A percentile compares a stretch with the other conserved stretches of the same genome.
Evolutionary conservation across 495 filamentous ascomycete genomes (phyloP).

Genomic region (Niebla homalea): DNA sequence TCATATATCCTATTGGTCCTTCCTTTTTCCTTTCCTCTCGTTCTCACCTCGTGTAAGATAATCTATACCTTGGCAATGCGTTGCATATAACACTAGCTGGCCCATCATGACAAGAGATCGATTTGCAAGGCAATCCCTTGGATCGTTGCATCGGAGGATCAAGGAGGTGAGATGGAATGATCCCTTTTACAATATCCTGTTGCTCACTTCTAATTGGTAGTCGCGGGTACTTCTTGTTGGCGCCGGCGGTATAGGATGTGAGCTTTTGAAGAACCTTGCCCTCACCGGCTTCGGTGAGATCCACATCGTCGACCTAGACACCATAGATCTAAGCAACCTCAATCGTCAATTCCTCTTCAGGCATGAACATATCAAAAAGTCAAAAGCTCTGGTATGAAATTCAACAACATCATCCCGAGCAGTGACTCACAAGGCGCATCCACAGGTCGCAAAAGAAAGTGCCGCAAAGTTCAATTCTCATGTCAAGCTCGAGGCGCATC

Average conservation of each 20-base stretch:
- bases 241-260: conserved; percentile 93
- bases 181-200: background rate
- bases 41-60: background rate
- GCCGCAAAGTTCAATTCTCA: conserved; percentile 83
- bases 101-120: conserved; percentile 38
- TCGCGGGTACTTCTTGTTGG: conserved; percentile 87
- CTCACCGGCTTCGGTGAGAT: conserved; percentile 89
- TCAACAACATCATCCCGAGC: background rate
- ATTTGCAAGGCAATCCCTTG: conserved; percentile 49
- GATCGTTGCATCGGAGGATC: conserved; percentile 44
- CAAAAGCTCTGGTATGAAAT: conserved; percentile 73
- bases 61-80: conserved; percentile 1
- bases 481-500: conserved; percentile 78
- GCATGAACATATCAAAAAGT: conserved; percentile 94
- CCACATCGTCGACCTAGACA: conserved; percentile 94
- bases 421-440: conserved; percentile 1
- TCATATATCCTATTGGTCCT: background rate
- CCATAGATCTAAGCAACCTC: conserved; percentile 93
- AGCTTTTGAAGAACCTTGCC: conserved; percentile 93
- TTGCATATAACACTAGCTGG: no score
- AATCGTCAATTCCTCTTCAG: conserved; percentile 98
- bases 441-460: conserved; percentile 83
- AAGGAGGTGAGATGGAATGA: conserved; percentile 42
- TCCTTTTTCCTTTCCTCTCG: conserved; percentile 8
- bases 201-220: conserved; percentile 33